These are phyloP conservation scores for Saposhnikovia divaricata DNA, from an alignment of 129 eudicot species.

Conservation along the genomic window DNA sequence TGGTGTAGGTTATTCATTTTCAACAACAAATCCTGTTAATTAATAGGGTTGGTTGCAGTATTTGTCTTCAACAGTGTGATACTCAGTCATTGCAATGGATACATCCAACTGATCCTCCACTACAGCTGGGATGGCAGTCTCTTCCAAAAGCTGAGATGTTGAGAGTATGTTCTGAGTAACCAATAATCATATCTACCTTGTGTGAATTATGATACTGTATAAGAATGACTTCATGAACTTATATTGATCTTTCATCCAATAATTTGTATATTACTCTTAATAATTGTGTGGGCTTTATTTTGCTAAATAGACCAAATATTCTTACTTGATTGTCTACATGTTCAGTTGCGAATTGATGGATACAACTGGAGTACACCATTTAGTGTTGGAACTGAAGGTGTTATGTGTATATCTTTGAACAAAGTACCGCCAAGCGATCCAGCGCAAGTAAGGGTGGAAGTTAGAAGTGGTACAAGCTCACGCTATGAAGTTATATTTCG, in stretches of 20 bases:
- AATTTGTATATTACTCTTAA: neutral
- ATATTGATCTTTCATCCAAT: neutral
- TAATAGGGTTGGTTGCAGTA: conserved; percentile 59
- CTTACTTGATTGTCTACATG: conserved; percentile 7
- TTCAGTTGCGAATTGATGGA: conserved; percentile 66
- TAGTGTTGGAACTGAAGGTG: conserved; percentile 74
- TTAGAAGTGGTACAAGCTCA: conserved; percentile 66
- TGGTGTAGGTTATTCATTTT: conserved; percentile 77
- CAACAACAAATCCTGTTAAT: conserved; percentile 82
- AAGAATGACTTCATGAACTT: neutral
- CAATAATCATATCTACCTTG: neutral
- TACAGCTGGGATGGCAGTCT: conserved; percentile 62
- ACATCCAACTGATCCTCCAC: conserved; percentile 74
- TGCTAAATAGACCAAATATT: neutral
- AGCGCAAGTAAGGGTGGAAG: conserved; percentile 50
- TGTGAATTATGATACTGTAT: neutral
- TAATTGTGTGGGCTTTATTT: neutral
- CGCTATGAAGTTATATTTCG: conserved; percentile 86
- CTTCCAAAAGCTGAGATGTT: conserved; percentile 52
- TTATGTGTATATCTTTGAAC: conserved; percentile 57
- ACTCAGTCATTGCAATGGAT: conserved; percentile 50
- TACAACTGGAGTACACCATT: conserved; percentile 81
- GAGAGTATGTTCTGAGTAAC: conserved; percentile 42
- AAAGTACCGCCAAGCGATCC: conserved; percentile 36
- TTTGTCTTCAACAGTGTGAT: conserved; percentile 76